These are phyloP conservation scores for Hypoxylon lienhwacheense DNA, from an alignment of 495 filamentous ascomycete genomes.

Conservation along the genomic window DNA sequence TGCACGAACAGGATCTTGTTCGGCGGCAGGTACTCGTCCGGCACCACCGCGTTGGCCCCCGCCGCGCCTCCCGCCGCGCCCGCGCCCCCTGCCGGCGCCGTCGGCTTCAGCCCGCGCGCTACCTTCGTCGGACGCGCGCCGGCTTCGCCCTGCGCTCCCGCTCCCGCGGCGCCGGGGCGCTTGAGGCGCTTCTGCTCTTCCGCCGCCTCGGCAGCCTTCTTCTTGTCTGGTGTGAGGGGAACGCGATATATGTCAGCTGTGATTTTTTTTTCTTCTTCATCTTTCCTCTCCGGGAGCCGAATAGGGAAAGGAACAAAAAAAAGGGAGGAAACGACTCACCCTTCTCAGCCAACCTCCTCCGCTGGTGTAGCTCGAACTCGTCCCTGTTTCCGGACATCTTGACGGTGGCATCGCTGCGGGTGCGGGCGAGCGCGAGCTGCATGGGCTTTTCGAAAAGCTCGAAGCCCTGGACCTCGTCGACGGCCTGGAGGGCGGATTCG, in stretches of 20 bases:
- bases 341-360: slow-evolving; percentile 84
- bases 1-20: slow-evolving; percentile 98
- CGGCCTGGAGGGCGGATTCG: slow-evolving; percentile 74
- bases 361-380: slow-evolving; percentile 86
- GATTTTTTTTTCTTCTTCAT: neutral
- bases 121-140: slow-evolving; percentile 73
- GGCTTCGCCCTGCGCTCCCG: slow-evolving; percentile 51
- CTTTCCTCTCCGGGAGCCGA: neutral
- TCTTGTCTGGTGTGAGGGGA: slow-evolving; percentile 67
- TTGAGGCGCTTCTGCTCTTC: slow-evolving; percentile 85
- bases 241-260: neutral
- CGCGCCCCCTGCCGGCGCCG: slow-evolving; percentile 46
- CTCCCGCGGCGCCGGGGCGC: slow-evolving; percentile 59
- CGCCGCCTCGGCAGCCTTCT: slow-evolving; percentile 81
- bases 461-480: slow-evolving; percentile 91
- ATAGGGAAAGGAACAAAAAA: neutral
- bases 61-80: slow-evolving; percentile 60
- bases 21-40: slow-evolving; percentile 95
- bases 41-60: slow-evolving; percentile 68
- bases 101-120: slow-evolving; percentile 78
- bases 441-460: slow-evolving; percentile 93
- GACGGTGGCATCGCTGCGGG: slow-evolving; percentile 86
- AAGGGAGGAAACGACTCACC: slow-evolving; percentile 62
- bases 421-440: slow-evolving; percentile 81
- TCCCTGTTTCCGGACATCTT: slow-evolving; percentile 69